A percentile compares a stretch with the other conserved stretches of the same genome.
Evolutionary conservation across 2,329 filamentous ascomycete species (phyloP).

Genomic region (Talaromyces rugulosus): DNA sequence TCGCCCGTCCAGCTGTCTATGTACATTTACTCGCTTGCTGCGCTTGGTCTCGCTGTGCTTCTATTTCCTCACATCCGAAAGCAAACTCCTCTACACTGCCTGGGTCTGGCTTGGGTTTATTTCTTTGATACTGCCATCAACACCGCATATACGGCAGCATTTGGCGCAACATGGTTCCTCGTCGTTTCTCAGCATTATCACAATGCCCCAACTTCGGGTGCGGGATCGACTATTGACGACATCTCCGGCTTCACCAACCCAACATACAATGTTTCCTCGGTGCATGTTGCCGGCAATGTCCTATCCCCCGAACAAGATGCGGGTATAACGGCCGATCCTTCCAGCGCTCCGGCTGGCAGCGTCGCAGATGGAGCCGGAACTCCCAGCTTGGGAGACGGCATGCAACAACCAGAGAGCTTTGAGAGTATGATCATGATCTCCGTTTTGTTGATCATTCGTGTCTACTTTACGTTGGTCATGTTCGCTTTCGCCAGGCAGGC

Average conservation of each 20-base stretch:
- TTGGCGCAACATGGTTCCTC: constrained; percentile 82
- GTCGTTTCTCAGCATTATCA: constrained; percentile 59
- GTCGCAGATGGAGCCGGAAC: constrained; percentile 22
- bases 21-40: constrained; percentile 79
- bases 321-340: constrained; percentile 35
- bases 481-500: constrained; percentile 77
- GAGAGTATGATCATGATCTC: constrained; percentile 75
- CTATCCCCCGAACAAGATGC: constrained; percentile 51
- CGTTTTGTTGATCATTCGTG: constrained; percentile 66
- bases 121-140: constrained; percentile 78
- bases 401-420: constrained; percentile 63
- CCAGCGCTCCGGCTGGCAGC: constrained; percentile 31
- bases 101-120: constrained; percentile 82
- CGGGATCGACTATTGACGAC: constrained; percentile 56
- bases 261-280: constrained; percentile 56
- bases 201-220: constrained; percentile 39
- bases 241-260: constrained; percentile 63
- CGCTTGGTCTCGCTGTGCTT: constrained; percentile 63
- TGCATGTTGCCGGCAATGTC: constrained; percentile 51
- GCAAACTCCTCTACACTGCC: constrained; percentile 71
- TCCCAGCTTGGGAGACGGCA: constrained; percentile 56
- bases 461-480: constrained; percentile 81
- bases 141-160: constrained; percentile 73
- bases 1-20: constrained; percentile 81
- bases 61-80: constrained; percentile 76